Evolutionary conservation across 2,329 filamentous ascomycete species (phyloP), one percentile per base, ranked within the genome.

Genomic region (Aspergillus sp.): DNA sequence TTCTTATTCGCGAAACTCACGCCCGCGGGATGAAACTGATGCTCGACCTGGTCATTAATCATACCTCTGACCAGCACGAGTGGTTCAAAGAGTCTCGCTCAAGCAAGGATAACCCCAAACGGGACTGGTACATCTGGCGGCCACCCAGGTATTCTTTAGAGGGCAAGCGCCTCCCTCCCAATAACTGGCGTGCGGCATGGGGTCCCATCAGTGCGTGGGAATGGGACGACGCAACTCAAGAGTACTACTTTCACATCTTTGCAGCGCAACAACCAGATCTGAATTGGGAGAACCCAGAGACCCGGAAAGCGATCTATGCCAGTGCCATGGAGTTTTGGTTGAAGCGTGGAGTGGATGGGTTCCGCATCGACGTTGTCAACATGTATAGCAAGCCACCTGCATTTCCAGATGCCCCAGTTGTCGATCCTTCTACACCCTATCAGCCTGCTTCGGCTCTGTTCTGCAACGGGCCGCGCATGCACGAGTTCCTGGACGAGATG

Each of bases 171-270:
- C 81, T 87, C 56, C 87, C 90, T 0, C 91, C 91, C 0, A 93
- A 91, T 67, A 93, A 93, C 75, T 93, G 89, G 64, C 55, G 56
- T 19, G 57, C 52, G 15, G 41, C 71, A 31, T 30, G 13, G 76
- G 74, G 11, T 77, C 72, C 25, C 25, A 28, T 28, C 25, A 28
- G 25, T 43, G 77, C 76, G 3, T 80, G 78, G 78, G 69, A 87
- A 59, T 93, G 86, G 80, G 90, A 93, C 68, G 86, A 90, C 65
- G 71, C 76, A n/a, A 91, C 89, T 0, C 81, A 83, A 48, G 89
- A 93, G 74, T 93, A 91, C 73, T 93, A 91, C 69, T 84, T 93
- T 0, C 87, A 90, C 63, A 81, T 95, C 11, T 95, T 92, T 74
- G 86, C 88, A 3, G 84, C 84, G 7, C 86, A 91, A 66, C 91